A percentile compares a stretch with the other conserved stretches of the same genome.
phyloP scores from a whole-genome alignment of 371 early-diverging fungal species.

The Mortierella sp. region DNA sequence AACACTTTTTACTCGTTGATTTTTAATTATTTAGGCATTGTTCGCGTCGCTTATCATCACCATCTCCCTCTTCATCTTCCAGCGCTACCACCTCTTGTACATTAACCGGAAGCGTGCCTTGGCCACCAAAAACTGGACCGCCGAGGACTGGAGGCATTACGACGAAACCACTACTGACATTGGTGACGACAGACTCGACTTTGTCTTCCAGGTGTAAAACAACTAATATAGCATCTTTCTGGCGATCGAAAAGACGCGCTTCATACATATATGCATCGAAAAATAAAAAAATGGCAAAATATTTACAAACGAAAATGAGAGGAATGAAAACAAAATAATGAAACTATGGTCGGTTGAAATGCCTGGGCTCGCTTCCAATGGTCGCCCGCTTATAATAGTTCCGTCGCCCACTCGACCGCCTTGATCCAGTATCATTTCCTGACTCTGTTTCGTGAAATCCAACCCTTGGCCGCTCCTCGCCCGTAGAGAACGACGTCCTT shows the following conservation, averaged over 20 bases:
- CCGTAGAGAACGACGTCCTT: background rate
- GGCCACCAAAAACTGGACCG: constrained; percentile 46
- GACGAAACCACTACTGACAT: constrained; percentile 30
- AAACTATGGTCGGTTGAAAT: constrained; percentile 17
- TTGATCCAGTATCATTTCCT: constrained; percentile 12
- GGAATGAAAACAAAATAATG: background rate
- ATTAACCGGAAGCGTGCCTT: constrained; percentile 27
- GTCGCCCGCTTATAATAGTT: constrained; percentile 34
- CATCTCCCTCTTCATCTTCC: constrained; percentile 27
- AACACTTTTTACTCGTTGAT: no score
- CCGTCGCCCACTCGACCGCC: constrained; percentile 24
- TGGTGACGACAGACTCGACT: constrained; percentile 45
- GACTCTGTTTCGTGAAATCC: constrained; percentile 10
- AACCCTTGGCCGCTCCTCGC: constrained; percentile 8
- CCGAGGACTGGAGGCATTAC: constrained; percentile 49
- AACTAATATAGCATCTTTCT: background rate
- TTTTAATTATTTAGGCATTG: constrained; percentile 6
- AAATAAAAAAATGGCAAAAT: background rate
- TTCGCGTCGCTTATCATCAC: constrained; percentile 31
- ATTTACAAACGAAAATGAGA: background rate
- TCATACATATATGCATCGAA: background rate
- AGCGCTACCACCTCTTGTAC: constrained; percentile 25
- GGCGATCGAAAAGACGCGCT: constrained; percentile 6
- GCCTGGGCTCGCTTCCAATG: constrained; percentile 29
- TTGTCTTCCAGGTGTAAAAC: constrained; percentile 24